Conservation (phyloP, 2,329 filamentous ascomycete species). For the Fusarium sp. region DNA sequence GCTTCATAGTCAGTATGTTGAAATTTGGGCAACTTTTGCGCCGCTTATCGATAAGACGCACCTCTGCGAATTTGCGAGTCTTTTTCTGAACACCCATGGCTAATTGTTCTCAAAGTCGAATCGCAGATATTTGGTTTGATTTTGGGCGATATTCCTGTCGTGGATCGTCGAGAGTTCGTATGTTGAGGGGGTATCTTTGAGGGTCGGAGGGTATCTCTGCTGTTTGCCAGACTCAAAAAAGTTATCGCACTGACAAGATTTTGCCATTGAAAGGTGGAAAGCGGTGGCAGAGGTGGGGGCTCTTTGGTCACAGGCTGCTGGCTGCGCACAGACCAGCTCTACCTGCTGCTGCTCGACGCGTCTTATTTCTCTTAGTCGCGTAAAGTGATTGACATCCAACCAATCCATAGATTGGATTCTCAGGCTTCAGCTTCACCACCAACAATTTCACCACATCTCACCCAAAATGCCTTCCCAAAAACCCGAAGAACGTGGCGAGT, state of each 20-base stretch:
- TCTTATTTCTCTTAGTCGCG: constrained; percentile 51
- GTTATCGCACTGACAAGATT: constrained; percentile 45
- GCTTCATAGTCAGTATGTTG: constrained; percentile 24
- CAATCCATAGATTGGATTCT: constrained; percentile 18
- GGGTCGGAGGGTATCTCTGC: constrained; percentile 23
- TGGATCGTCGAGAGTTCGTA: constrained; percentile 2
- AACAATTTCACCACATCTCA: constrained; percentile 25
- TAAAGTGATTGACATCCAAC: constrained; percentile 51
- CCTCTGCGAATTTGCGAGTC: constrained; percentile 88
- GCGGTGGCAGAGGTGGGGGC: constrained; percentile 48
- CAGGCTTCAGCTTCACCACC: constrained; percentile 37
- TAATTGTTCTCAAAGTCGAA: constrained; percentile 1
- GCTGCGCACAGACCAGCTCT: constrained; percentile 47
- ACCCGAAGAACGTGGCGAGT: constrained; percentile 68
- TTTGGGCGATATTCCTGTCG: not conserved
- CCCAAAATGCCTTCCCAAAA: constrained; percentile 62
- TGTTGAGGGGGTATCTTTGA: constrained; percentile 11
- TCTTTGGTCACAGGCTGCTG: not conserved
- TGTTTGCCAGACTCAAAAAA: constrained; percentile 42
- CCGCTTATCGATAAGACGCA: constrained; percentile 54
- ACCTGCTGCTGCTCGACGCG: constrained; percentile 48
- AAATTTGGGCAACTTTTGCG: constrained; percentile 39
- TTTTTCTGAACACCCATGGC: constrained; percentile 89
- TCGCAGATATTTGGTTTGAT: not conserved
- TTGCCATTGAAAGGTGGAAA: constrained; percentile 45